Evolutionary conservation across 2,329 filamentous ascomycete species (phyloP), one percentile per base, ranked within the genome.

Genomic region (Talaromyces sp.): DNA sequence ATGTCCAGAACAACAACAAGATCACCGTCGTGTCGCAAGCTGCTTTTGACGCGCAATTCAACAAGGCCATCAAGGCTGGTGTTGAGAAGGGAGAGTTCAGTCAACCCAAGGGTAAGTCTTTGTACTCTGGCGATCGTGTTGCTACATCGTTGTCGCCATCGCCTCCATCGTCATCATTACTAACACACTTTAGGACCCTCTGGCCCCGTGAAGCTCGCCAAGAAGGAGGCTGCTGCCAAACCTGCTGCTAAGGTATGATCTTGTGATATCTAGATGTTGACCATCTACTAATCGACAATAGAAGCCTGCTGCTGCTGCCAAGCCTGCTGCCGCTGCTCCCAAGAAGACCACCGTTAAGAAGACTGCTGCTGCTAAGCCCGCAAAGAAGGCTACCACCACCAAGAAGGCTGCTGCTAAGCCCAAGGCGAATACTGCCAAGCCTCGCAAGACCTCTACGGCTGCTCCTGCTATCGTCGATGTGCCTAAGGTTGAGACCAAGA

Each of bases 201-300:
- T 69, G 93, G 93, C 67, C 90, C 92, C 71, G 92, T 95, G 80
- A 97, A 97, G 89, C 89, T 97, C 67, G 90, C 90, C 66, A 94
- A 94, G 88, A 93, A 92, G 84, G 84, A 86, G 64, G 65, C 75
- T 61, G 73, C 77, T 57, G 62, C 75, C 63, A 78, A 84, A 78
- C 77, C 82, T 62, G 77, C 78, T 66, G 69, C 75, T 39, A 79
- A 78, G 75, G 72, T 73, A 69, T 62, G 60, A 50, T 63, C 57
- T 39, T 6, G 19, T 54, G 19, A 5, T 48, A 62, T 37, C 43
- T 22, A 16, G 43, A 19, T 27, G 9, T 9, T 24, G 9, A 13
- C 8, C 19, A 22, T 22, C 19, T 10, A 13, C 62, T 64, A 41
- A 64, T 27, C 33, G 13, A 16, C 7, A 45, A 31, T 54, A 83